Percentiles rank a stretch among this genome's conserved stretches.
Conservation (phyloP, 441 rosid genomes). For the Eutrema salsugineum region DNA sequence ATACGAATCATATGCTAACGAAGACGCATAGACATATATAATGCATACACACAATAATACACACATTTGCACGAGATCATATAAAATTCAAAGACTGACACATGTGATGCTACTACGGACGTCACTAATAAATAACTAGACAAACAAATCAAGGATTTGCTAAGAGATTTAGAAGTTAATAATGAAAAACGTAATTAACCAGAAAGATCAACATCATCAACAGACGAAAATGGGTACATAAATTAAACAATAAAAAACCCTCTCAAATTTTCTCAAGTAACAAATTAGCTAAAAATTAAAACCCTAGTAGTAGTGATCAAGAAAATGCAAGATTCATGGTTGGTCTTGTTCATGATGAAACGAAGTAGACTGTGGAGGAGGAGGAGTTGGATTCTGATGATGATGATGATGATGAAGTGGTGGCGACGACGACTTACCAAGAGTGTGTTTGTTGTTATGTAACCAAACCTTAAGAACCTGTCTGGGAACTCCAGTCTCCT, state of each 20-base stretch:
- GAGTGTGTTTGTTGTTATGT: conserved; percentile 73
- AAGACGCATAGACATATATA: background rate
- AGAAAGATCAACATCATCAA: conserved; percentile 9
- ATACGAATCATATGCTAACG: background rate
- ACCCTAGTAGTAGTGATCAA: conserved; percentile 24
- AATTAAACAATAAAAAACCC: conserved; percentile 12
- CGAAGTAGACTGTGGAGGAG: conserved; percentile 12
- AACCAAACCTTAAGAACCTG: conserved; percentile 77
- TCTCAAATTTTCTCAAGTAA: conserved; percentile 20
- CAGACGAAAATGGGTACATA: conserved; percentile 21
- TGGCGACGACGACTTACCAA: conserved; percentile 50
- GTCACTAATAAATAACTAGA: background rate
- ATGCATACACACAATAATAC: background rate
- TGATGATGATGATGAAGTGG: conserved; percentile 25
- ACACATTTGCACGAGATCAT: background rate
- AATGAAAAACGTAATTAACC: conserved; percentile 6
- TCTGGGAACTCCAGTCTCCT: conserved; percentile 49
- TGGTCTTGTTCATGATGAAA: conserved; percentile 28
- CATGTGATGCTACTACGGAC: conserved; percentile 4
- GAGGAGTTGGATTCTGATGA: conserved; percentile 3
- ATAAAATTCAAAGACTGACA: conserved; percentile 4
- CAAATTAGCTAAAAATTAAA: conserved; percentile 20
- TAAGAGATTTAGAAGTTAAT: background rate
- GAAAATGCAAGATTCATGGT: conserved; percentile 23
- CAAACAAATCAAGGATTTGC: background rate